Evolutionary conservation across 192 early-diverging fungal species (phyloP).

Genomic region (Chytriomyces sp.): DNA sequence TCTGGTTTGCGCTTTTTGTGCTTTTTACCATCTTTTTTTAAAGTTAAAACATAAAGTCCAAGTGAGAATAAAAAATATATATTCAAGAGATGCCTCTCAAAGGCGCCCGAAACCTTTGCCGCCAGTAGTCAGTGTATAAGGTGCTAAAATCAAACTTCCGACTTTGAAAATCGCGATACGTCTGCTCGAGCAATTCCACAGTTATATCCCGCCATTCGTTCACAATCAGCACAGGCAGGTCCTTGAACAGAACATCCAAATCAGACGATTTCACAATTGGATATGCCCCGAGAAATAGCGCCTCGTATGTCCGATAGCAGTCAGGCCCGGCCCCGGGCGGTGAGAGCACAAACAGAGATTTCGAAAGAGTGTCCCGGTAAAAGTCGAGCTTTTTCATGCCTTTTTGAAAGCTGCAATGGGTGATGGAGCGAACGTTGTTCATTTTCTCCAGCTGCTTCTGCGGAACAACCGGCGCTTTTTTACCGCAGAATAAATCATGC

Average conservation of each 20-base stretch:
- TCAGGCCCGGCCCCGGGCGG: slow-evolving; percentile 14
- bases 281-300: neutral
- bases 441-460: neutral
- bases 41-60: no score
- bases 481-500: slow-evolving; percentile 9
- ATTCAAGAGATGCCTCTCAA: no score
- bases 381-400: neutral
- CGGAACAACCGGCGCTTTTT: neutral
- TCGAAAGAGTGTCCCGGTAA: slow-evolving; percentile 3
- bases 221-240: slow-evolving; percentile 14
- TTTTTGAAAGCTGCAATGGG: neutral
- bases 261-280: slow-evolving; percentile 12
- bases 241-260: slow-evolving; percentile 12
- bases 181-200: slow-evolving; percentile 1
- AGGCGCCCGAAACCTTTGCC: no score
- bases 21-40: no score
- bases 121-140: slow-evolving; percentile 10
- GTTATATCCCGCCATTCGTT: slow-evolving; percentile 6
- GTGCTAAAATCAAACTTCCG: neutral
- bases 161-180: neutral
- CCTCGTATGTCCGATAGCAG: slow-evolving; percentile 30
- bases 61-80: no score
- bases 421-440: neutral
- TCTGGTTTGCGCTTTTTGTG: no score
- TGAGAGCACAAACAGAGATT: slow-evolving; percentile 19